Conservation (phyloP, 768 basidiomycete species). For the Rhizopogon salebrosus region DNA sequence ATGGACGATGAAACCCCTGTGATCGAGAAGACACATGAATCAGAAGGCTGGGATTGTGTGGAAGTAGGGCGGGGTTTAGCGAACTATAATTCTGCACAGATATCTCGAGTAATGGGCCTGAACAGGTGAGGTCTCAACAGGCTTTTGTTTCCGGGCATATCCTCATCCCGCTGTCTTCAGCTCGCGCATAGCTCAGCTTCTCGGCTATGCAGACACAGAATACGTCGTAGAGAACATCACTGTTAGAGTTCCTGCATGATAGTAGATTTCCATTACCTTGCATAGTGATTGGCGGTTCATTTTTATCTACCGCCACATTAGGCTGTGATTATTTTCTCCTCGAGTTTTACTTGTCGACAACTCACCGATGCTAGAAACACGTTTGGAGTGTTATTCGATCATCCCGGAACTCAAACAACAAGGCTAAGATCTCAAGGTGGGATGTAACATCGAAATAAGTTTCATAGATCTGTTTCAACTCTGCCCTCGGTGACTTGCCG, state of each 20-base stretch:
- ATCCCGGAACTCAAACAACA: too few species aligned
- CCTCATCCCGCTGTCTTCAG: conserved; percentile 35
- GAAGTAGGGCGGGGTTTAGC: conserved; percentile 94
- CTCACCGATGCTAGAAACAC: too few species aligned
- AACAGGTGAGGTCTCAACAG: conserved; percentile 64
- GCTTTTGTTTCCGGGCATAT: not conserved
- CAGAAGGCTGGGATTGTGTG: conserved; percentile 62
- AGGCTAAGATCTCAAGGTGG: too few species aligned
- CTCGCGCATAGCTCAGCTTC: conserved; percentile 67
- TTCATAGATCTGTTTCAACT: too few species aligned
- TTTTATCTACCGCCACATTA: conserved; percentile 3
- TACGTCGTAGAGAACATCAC: conserved; percentile 96
- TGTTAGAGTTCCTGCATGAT: conserved; percentile 48
- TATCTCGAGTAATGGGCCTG: conserved; percentile 79
- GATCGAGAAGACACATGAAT: conserved; percentile 30
- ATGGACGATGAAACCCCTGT: conserved; percentile 28
- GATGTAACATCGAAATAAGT: too few species aligned
- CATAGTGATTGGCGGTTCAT: too few species aligned
- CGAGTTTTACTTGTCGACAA: not conserved
- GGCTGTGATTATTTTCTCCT: not conserved
- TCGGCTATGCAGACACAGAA: conserved; percentile 95
- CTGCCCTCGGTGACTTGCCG: too few species aligned
- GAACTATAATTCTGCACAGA: conserved; percentile 94
- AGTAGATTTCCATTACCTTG: conserved; percentile 31
- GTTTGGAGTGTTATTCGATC: not conserved